A percentile compares a stretch with the other conserved stretches of the same genome.
These are phyloP conservation scores for Oryza glaberrima DNA, from an alignment of 176 grass and related monocot species.

Conservation along the genomic window DNA sequence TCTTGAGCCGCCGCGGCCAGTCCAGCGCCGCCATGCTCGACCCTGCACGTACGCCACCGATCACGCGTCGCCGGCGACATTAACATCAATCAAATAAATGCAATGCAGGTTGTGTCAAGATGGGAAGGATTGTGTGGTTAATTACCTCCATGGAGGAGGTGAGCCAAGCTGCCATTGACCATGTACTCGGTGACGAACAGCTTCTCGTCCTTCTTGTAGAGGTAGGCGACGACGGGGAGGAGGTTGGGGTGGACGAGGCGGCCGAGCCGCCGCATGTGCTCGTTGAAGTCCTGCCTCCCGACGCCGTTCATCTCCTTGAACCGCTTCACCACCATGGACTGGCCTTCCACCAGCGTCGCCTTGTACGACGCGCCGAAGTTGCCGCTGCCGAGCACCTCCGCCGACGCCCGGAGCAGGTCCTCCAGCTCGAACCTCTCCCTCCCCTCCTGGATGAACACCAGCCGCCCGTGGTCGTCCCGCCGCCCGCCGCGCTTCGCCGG, in stretches of 20 bases:
- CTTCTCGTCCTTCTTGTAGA: constrained; percentile 95
- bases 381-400: constrained; percentile 87
- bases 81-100: neutral
- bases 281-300: constrained; percentile 64
- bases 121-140: neutral
- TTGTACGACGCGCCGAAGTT: constrained; percentile 94
- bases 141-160: constrained; percentile 65
- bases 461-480: constrained; percentile 50
- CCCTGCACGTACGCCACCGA: constrained; percentile 36
- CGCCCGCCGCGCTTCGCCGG: constrained; percentile 43
- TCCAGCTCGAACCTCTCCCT: constrained; percentile 69
- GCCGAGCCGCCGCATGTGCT: constrained; percentile 87
- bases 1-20: constrained; percentile 70
- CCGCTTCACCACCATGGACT: constrained; percentile 81
- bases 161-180: constrained; percentile 77
- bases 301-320: constrained; percentile 81
- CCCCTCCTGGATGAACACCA: constrained; percentile 68
- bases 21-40: constrained; percentile 62
- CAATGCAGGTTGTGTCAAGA: too few species aligned
- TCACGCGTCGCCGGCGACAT: too few species aligned
- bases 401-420: constrained; percentile 76
- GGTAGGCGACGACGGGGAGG: constrained; percentile 80
- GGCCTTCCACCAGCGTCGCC: constrained; percentile 56
- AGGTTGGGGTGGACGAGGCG: constrained; percentile 78
- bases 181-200: constrained; percentile 74